A percentile compares a stretch with the other conserved stretches of the same genome.
Evolutionary conservation across 805 yeast genomes (phyloP).

Genomic region (Jamesozyma lodderae): DNA sequence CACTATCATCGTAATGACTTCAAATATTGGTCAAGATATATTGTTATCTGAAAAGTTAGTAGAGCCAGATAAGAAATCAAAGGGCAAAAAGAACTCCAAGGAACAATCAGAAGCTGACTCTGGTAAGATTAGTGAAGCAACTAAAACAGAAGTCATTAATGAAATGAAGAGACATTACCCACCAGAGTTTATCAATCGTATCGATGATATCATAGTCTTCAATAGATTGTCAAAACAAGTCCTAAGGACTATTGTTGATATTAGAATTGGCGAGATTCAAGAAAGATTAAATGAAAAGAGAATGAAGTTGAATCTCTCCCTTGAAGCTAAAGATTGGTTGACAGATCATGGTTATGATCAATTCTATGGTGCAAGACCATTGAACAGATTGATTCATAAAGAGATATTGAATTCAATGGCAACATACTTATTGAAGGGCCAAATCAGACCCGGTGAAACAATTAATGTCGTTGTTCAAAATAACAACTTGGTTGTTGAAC

Average conservation of each 20-base stretch:
- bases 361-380: slow-evolving; percentile 90
- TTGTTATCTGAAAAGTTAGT: slow-evolving; percentile 51
- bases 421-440: slow-evolving; percentile 66
- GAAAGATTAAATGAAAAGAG: slow-evolving; percentile 72
- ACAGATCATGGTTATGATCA: slow-evolving; percentile 86
- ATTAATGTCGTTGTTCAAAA: slow-evolving; percentile 42
- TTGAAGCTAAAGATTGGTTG: slow-evolving; percentile 66
- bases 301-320: slow-evolving; percentile 48
- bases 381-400: slow-evolving; percentile 83
- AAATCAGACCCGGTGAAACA: slow-evolving; percentile 49
- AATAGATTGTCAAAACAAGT: slow-evolving; percentile 77
- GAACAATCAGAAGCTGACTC: slow-evolving; percentile 36
- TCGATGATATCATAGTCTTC: slow-evolving; percentile 90
- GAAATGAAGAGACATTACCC: slow-evolving; percentile 68
- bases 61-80: not conserved
- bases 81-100: not conserved
- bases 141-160: slow-evolving; percentile 54
- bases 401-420: slow-evolving; percentile 85
- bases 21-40: slow-evolving; percentile 91
- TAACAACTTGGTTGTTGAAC: slow-evolving; percentile 36
- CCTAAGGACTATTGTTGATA: slow-evolving; percentile 71
- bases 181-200: slow-evolving; percentile 90
- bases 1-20: slow-evolving; percentile 92
- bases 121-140: slow-evolving; percentile 46
- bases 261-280: slow-evolving; percentile 73